A percentile compares a stretch with the other conserved stretches of the same genome.
Evolutionary conservation across 352 stramenopile species (phyloP).

Genomic region (Phytopythium litorale): DNA sequence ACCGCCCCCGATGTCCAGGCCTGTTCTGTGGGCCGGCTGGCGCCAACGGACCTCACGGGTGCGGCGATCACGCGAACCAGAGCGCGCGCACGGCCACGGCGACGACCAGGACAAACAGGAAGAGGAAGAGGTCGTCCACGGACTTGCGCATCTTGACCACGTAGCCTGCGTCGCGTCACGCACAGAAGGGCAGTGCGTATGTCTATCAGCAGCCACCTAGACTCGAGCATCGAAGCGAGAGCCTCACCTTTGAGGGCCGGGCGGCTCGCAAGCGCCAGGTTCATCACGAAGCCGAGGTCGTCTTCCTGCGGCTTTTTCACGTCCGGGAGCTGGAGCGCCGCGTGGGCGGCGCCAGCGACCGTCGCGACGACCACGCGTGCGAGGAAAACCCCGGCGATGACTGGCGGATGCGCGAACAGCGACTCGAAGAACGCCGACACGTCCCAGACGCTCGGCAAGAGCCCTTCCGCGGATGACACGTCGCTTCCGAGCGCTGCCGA

Average conservation of each 20-base stretch:
- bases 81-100: constrained; percentile 39
- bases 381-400: constrained; percentile 58
- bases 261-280: constrained; percentile 52
- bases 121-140: constrained; percentile 72
- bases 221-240: not conserved
- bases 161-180: constrained; percentile 32
- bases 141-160: constrained; percentile 63
- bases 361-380: constrained; percentile 49
- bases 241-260: constrained; percentile 57
- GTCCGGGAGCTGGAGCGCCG: constrained; percentile 44
- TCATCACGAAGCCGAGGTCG: constrained; percentile 59
- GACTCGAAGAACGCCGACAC: constrained; percentile 45
- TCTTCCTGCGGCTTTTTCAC: constrained; percentile 63
- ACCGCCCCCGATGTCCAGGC: not conserved
- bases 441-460: constrained; percentile 53
- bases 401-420: constrained; percentile 50
- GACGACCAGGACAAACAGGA: constrained; percentile 62
- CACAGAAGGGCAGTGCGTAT: not conserved
- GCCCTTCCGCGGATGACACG: constrained; percentile 18
- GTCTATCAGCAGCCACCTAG: not conserved
- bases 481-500: constrained; percentile 16
- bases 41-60: too few species aligned
- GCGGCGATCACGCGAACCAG: constrained; percentile 19
- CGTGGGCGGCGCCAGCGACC: constrained; percentile 31
- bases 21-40: not conserved